Percentiles rank a stretch among this genome's conserved stretches.
Evolutionary conservation across 2,329 filamentous ascomycete species (phyloP).

Genomic region (Sarocladiaceae sp.): DNA sequence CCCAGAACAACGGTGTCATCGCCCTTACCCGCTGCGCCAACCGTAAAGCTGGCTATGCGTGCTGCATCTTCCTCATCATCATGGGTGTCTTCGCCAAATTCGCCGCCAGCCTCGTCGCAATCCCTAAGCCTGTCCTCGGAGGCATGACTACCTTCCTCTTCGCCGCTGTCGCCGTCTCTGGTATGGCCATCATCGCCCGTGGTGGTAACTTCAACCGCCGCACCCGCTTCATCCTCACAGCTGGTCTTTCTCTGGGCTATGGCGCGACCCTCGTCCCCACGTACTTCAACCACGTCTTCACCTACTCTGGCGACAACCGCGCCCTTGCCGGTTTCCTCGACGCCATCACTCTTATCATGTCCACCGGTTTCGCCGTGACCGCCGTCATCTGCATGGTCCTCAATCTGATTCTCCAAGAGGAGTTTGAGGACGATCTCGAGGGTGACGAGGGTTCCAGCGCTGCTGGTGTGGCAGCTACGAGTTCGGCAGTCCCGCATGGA

Average conservation of each 20-base stretch:
- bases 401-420: slow-evolving; percentile 69
- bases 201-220: slow-evolving; percentile 71
- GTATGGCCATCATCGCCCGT: slow-evolving; percentile 69
- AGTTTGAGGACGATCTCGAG: slow-evolving; percentile 59
- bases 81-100: slow-evolving; percentile 85
- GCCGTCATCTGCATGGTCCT: slow-evolving; percentile 69
- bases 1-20: slow-evolving; percentile 83
- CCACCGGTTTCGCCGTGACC: slow-evolving; percentile 71
- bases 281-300: slow-evolving; percentile 70
- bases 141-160: slow-evolving; percentile 82
- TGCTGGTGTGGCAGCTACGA: not conserved
- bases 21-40: slow-evolving; percentile 78
- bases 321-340: slow-evolving; percentile 70
- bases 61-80: slow-evolving; percentile 70
- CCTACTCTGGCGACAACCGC: slow-evolving; percentile 64
- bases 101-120: slow-evolving; percentile 72
- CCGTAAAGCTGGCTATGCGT: slow-evolving; percentile 73
- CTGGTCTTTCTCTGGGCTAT: slow-evolving; percentile 68
- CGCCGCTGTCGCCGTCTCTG: slow-evolving; percentile 69
- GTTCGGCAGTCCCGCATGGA: not conserved
- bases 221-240: slow-evolving; percentile 78
- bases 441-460: slow-evolving; percentile 10
- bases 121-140: slow-evolving; percentile 62
- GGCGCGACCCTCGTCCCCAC: slow-evolving; percentile 62
- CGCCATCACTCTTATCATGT: slow-evolving; percentile 68